Evolutionary conservation across 495 filamentous ascomycete genomes (phyloP), one percentile per base, ranked within the genome.

Genomic region (Xylaria castorea): DNA sequence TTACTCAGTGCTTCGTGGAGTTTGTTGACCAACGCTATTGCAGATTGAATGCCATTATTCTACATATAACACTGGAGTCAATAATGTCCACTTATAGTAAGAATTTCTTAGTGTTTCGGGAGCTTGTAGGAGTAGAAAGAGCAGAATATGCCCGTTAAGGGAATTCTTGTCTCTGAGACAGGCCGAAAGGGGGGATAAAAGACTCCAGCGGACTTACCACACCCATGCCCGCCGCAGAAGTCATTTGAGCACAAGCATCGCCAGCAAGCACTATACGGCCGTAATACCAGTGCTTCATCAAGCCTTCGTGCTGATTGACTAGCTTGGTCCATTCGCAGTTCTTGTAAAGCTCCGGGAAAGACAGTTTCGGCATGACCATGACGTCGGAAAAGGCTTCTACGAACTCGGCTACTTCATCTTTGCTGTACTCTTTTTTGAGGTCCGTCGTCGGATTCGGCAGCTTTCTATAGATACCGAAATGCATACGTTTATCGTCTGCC

Each of bases 221-320:
- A 3, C 79, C 81, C 44, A 72, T 36, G 0, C 78, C 81, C 6
- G 83, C 60, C 70, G 80, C 81, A 3, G 81, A 77, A 1, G 82
- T 83, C 61, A 84, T 80, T 73, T 87, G 86, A 69, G 85, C 85
- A 42, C 80, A 83, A 1, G 86, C 81, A 73, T 91, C 89, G 8
- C 89, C 89, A 5, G 87, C 48, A 2, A 89, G 78, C 5, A 78
- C 83, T 30, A 89, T 78, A 3, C 86, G 83, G 7, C 83, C 84
- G 8, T 73, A 68, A 25, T 79, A 83, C 84, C 84, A 88, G 7
- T 72, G 50, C 36, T 84, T 70, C 75, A 85, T 40, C 40, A 79
- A 79, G 53, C 87, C 83, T 14, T 85, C 81, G 1, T 80, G 80
- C 18, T 88, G 58, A 25, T 80, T 71, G 0, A 81, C 77, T 46